A percentile compares a stretch with the other conserved stretches of the same genome.
Conservation (phyloP, 2,329 filamentous ascomycete genomes). For the Aspergillus quadrilineatus region DNA sequence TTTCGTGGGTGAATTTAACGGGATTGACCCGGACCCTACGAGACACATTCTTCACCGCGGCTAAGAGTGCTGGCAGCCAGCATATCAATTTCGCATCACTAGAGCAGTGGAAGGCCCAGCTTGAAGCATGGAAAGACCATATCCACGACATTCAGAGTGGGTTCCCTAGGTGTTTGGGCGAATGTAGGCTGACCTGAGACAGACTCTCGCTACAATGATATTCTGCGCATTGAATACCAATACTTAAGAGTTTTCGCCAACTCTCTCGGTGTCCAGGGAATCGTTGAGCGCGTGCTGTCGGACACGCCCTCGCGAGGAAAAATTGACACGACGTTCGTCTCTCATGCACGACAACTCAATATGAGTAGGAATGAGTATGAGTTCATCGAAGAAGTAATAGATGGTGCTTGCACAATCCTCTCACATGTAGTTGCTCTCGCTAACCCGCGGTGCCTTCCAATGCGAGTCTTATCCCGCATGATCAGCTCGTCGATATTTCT, state of each 20-base stretch:
- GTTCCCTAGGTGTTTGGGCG: background rate
- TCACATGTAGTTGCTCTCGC: slow-evolving; percentile 41
- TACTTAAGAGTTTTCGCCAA: slow-evolving; percentile 35
- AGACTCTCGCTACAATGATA: slow-evolving; percentile 29
- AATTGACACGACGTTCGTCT: slow-evolving; percentile 8
- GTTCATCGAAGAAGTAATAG: slow-evolving; percentile 52
- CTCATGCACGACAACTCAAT: slow-evolving; percentile 10
- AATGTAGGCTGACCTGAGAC: background rate
- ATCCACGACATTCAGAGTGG: slow-evolving; percentile 4
- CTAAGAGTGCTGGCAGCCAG: background rate
- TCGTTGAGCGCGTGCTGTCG: slow-evolving; percentile 35
- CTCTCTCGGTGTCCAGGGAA: slow-evolving; percentile 49
- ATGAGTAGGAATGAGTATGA: slow-evolving; percentile 38
- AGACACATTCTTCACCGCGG: slow-evolving; percentile 20
- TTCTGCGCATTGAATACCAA: slow-evolving; percentile 49
- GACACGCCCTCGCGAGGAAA: slow-evolving; percentile 32
- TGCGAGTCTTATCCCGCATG: slow-evolving; percentile 51
- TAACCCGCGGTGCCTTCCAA: slow-evolving; percentile 46
- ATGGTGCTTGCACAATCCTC: slow-evolving; percentile 47
- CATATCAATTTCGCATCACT: slow-evolving; percentile 3
- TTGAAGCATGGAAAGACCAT: slow-evolving; percentile 13
- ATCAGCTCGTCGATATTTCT: slow-evolving; percentile 53
- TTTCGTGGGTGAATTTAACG: slow-evolving; percentile 41
- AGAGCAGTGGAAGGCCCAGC: slow-evolving; percentile 13
- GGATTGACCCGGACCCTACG: slow-evolving; percentile 36